Base-by-base conservation (phyloP, 441 rosid species). In the Pelargonium myrrhifolium region DNA sequence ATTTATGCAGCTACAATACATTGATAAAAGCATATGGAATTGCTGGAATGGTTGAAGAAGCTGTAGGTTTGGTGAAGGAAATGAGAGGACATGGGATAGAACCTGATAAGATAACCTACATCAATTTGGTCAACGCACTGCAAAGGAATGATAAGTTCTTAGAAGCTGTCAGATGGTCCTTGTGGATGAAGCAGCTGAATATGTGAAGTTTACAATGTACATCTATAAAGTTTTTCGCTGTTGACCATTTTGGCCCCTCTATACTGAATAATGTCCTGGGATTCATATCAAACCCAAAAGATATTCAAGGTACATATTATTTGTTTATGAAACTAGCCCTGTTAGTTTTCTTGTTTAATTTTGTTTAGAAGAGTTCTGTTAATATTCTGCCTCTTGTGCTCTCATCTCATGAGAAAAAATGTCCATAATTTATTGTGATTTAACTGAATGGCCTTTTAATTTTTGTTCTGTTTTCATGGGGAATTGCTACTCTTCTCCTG, bases 161-260 rank as follows among this genome's bases (percentile, higher is more conserved):
- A 72, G 98, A 93, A 81, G 96, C 98, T 78, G 81, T 90, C n/a
- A 88, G 82, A 78, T 93, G 97, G 96, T 93, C 98, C 39, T 84
- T 93, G 87, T 93, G 98, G 97, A 81, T 88, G 92, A 93, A 90
- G 76, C 98, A 93, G 79, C 71, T 86, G 83, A 90, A 86, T 68
- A 59, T 89, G 67, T 78, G 75, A 74, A 72, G 35, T 70, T 28
- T 28, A 64, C 55, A 9, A 21, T 15, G 20, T 31, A 20, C 37
- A 61, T 66, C n/a, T 6, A 9, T 9, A 7, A 45, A 24, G 35
- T 24, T 58, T 56, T 72, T 62, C 28, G 2, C 6, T 15, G 49
- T n/a, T 53, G 15, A 12, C 43, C 60, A 45, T 42, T 3, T 42
- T 21, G 18, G 45, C 31, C 39, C 56, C 70, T 17, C 6, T 37